Base-by-base conservation (phyloP, 1,284 basidiomycete species). In the Trichosporon sp. region DNA sequence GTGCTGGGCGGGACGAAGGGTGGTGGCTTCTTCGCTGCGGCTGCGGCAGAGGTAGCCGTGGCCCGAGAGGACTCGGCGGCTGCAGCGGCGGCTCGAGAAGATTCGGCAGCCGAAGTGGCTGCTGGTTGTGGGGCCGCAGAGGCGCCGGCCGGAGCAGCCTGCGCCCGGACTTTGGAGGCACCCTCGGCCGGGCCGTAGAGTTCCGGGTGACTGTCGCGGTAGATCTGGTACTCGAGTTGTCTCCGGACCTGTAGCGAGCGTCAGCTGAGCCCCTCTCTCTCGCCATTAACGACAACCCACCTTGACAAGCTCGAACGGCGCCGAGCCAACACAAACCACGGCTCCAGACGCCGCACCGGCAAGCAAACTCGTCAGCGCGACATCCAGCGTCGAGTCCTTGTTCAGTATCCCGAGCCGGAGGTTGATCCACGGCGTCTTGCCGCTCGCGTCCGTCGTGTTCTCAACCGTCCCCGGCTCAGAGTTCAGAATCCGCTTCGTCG, bases 301-400 rank as follows among this genome's bases (percentile, higher is more conserved):
- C 88, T 98, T 98, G 78, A 98, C 94, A 56, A 98, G 90, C 83
- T 98, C 96, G 78, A 98, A 98, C 38, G 96, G 93, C 75, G 92
- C 90, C 85, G 92, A 93, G 5, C 83, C 83, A 0, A 84, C 66
- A 67, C 81, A 83, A 8, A 84, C 83, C 1, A 83, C 81, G 0
- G 81, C 81, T 6, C 83, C 83, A 66, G 77, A 79, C 4, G 83
- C 83, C 4, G 78, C 83, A 10, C 83, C 83, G 8, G 83, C 83
- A 12, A 84, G 70, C 70, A 80, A 51, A 66, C 79, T 81, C 1
- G 90, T 88, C 31, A 91, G 81, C 4, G 92, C 91, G 43, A 90
- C 91, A 81, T 93, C 90, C 16, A 89, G 76, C 21, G 92, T 86
- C 68, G 75, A 77, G 65, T 83, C 77, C 65, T 68, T 31, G 40